Percentiles rank a stretch among this genome's conserved stretches.
Conservation (phyloP, 2,329 filamentous ascomycete species). For the Fusarium coffeatum region DNA sequence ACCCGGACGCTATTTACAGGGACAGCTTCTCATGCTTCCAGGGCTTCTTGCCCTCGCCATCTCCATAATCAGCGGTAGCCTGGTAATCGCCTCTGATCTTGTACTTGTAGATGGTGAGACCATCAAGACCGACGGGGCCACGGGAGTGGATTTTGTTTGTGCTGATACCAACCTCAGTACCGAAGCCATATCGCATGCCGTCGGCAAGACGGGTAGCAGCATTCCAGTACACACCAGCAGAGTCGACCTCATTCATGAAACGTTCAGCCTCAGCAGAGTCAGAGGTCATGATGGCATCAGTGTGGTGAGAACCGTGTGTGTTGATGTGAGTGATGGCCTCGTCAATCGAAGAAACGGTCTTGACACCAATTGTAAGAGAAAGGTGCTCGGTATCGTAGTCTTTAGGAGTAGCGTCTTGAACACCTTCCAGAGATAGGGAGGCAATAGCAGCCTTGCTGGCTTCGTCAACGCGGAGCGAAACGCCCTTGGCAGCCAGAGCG, state of each 20-base stretch:
- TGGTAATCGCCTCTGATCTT: conserved; percentile 87
- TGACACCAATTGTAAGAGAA: conserved; percentile 84
- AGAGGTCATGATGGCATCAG: conserved; percentile 86
- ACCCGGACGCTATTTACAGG: conserved; percentile 47
- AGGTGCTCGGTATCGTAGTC: conserved; percentile 94
- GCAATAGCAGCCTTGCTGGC: conserved; percentile 73
- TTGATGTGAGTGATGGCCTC: conserved; percentile 91
- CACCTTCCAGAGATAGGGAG: conserved; percentile 55
- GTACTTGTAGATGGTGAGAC: conserved; percentile 98
- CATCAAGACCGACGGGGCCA: conserved; percentile 93
- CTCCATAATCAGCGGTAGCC: conserved; percentile 79
- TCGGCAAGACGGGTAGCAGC: conserved; percentile 94
- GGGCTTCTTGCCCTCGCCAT: conserved; percentile 67
- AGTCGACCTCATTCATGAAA: conserved; percentile 89
- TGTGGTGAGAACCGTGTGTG: conserved; percentile 90
- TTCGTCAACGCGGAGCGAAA: conserved; percentile 83
- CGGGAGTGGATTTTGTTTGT: conserved; percentile 98
- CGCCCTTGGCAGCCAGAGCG: conserved; percentile 79
- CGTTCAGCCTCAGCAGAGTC: conserved; percentile 74
- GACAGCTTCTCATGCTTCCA: conserved; percentile 69
- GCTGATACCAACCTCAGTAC: conserved; percentile 97
- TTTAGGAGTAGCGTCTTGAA: conserved; percentile 73
- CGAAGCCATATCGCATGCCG: conserved; percentile 97
- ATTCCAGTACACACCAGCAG: conserved; percentile 96
- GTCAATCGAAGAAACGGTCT: conserved; percentile 75